Evolutionary conservation across 805 yeast species (phyloP).

Genomic region (Grigorovia transvaalensis): DNA sequence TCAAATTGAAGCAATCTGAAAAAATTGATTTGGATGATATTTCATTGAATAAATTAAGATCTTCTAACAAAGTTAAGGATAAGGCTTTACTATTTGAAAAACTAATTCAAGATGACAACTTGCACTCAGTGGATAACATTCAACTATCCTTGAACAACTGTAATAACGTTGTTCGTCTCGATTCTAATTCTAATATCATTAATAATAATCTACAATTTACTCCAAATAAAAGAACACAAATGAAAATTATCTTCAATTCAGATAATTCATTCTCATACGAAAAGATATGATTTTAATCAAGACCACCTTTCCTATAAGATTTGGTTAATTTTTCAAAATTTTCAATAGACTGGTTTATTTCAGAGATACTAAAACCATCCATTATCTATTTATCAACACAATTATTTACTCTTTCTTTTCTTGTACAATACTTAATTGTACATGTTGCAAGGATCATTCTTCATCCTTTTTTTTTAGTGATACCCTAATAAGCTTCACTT

Average conservation of each 20-base stretch:
- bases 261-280: neutral
- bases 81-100: slow-evolving; percentile 26
- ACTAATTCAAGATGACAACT: slow-evolving; percentile 8
- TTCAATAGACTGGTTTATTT: too few relatives aligned
- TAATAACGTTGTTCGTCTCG: neutral
- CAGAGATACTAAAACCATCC: too few relatives aligned
- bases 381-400: too few relatives aligned
- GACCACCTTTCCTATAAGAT: too few relatives aligned
- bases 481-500: too few relatives aligned
- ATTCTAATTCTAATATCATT: neutral
- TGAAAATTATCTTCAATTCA: neutral
- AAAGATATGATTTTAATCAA: neutral
- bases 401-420: too few relatives aligned
- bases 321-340: too few relatives aligned
- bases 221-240: neutral
- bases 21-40: neutral
- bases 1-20: neutral
- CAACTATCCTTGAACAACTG: neutral
- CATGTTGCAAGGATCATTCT: too few relatives aligned
- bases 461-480: too few relatives aligned
- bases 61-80: slow-evolving; percentile 26
- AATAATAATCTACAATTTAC: neutral
- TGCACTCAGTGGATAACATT: neutral
- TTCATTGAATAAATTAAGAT: slow-evolving; percentile 18
- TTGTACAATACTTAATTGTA: too few relatives aligned